phyloP scores from a whole-genome alignment of 1,284 basidiomycete species.

The Entoloma clypeatum region DNA sequence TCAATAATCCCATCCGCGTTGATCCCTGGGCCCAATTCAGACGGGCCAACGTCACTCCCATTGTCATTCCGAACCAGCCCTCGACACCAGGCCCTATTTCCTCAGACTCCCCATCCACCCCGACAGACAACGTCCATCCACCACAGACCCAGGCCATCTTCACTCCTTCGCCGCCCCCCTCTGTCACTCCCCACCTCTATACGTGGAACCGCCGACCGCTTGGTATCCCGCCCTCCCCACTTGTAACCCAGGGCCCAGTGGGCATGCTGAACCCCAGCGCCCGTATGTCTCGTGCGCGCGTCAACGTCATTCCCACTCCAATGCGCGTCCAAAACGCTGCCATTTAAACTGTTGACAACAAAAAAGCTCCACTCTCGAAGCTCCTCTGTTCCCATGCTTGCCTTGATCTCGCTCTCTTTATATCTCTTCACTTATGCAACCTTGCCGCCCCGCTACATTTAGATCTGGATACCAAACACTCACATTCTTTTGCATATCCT shows the following conservation, averaged over 20 bases:
- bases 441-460: constrained; percentile 5
- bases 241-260: constrained; percentile 20
- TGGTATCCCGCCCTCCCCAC: constrained; percentile 26
- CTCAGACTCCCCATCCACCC: constrained; percentile 26
- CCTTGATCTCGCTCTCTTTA: constrained; percentile 8
- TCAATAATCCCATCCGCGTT: constrained; percentile 16
- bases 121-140: constrained; percentile 21
- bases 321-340: constrained; percentile 33
- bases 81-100: constrained; percentile 26
- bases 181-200: constrained; percentile 46
- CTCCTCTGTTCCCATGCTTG: not conserved
- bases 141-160: constrained; percentile 24
- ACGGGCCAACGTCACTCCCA: constrained; percentile 32
- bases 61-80: constrained; percentile 27
- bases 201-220: constrained; percentile 31
- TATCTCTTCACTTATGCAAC: constrained; percentile 19
- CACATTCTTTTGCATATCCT: constrained; percentile 14
- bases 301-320: constrained; percentile 35
- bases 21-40: constrained; percentile 25
- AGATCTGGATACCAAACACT: constrained; percentile 5
- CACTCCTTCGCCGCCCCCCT: constrained; percentile 45
- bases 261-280: constrained; percentile 46
- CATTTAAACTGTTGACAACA: constrained; percentile 20
- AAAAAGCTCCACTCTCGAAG: constrained; percentile 9
- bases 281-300: constrained; percentile 45